phyloP scores from a whole-genome alignment of 768 basidiomycete species.

The Termitomyces sp. region DNA sequence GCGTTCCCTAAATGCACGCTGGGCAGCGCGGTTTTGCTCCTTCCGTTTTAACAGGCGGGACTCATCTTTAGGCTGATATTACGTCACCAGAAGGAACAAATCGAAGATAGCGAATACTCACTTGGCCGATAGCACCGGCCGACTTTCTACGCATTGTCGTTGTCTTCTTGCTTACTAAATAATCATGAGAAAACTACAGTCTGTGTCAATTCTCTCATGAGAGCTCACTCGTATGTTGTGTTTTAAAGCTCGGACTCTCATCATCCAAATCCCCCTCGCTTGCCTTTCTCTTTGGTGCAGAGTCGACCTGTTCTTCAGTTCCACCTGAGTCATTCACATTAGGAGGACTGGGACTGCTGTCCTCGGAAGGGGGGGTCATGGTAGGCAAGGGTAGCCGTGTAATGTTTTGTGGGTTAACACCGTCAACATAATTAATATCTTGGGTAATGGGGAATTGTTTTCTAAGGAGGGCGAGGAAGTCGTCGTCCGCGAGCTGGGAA shows the following conservation, averaged over 20 bases:
- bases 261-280: constrained; percentile 55
- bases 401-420: constrained; percentile 57
- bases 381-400: constrained; percentile 43
- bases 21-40: constrained; percentile 95
- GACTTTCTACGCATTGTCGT: constrained; percentile 28
- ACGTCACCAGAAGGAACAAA: constrained; percentile 7
- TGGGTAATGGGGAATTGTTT: constrained; percentile 49
- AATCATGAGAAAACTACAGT: background rate
- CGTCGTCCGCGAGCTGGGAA: constrained; percentile 65
- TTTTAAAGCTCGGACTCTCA: constrained; percentile 63
- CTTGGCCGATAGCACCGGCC: constrained; percentile 21
- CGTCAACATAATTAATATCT: constrained; percentile 26
- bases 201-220: background rate
- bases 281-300: constrained; percentile 72
- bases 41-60: constrained; percentile 79
- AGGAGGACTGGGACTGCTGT: constrained; percentile 76
- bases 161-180: constrained; percentile 17
- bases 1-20: constrained; percentile 94
- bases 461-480: constrained; percentile 71
- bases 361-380: constrained; percentile 61
- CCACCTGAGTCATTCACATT: constrained; percentile 30
- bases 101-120: constrained; percentile 14
- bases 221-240: constrained; percentile 53
- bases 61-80: constrained; percentile 54
- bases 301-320: constrained; percentile 37